Base-by-base conservation (phyloP, 2,329 filamentous ascomycete species). In the Ceratocystis ficicola region DNA sequence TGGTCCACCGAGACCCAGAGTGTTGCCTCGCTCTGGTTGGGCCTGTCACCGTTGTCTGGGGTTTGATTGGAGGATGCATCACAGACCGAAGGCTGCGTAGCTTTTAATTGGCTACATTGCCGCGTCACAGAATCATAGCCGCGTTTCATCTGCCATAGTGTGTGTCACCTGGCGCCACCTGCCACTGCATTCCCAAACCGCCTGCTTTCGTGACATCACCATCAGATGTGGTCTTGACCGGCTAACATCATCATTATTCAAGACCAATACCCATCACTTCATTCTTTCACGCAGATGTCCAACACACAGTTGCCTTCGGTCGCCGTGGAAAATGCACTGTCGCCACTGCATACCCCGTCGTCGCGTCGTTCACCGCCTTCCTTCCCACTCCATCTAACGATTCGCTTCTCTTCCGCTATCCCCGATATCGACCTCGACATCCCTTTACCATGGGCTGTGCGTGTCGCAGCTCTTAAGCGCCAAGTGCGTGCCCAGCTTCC, bases 381-480 rank as follows among this genome's bases (percentile, higher is more conserved):
- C n/a, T 36, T 36, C 32, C 80, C 80, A 44, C 80, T 96, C 66
- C 85, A 88, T 72, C 81, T 97, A 59, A 93, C 89, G 46, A 86
- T 97, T 74, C 91, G 93, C 75, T 97, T 99, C 82, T 90, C 90
- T 64, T 86, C 87, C 68, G 86, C 90, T 0, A 82, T 93, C 66
- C 87, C 90, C 17, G 94, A 97, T 74, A 83, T 96, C 48, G 82
- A 87, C 50, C 83, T 97, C 68, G 85, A 90, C 71, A 84, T 97
- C 72, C 75, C 84, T 62, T 77, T 80, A 5, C 89, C 92, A 0
- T 75, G 80, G 61, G 79, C 80, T 41, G 91, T 87, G 10, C 90
- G 90, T 52, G 83, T 90, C 65, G 82, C 90, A 65, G 84, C 87
- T 1, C 82, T 97, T 66, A 96, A 95, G 75, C 86, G 88, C 71